Base-by-base conservation (phyloP, 1,284 basidiomycete species). In the Xanthoconium separans region DNA sequence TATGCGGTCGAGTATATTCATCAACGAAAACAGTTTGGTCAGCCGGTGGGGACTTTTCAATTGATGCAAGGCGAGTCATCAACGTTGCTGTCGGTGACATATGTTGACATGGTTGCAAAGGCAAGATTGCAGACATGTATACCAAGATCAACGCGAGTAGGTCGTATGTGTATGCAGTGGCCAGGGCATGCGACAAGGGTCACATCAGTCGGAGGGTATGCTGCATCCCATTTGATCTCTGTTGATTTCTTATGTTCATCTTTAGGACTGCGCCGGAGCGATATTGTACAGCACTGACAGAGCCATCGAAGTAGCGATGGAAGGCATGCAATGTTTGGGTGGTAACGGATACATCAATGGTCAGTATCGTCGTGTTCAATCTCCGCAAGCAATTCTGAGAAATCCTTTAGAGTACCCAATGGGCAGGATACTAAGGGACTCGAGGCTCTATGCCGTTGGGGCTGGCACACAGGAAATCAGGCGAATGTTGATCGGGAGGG, bases 301-400 rank as follows among this genome's bases (percentile, higher is more conserved):
- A 62, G 89, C 92, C 13, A 85, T 95, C 33, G 91, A 95, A 70
- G 91, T 96, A n/a, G 85, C 93, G 2, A 74, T 91, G 62, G 93
- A 96, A 65, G 92, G 85, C 7, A 92, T 93, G 85, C 93, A 96
- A 66, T 93, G 90, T 68, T 77, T 95, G 51, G 93, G 93, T 55
- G 93, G 93, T 6, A 95, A 95, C 69, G 93, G 93, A 8, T 95
- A 95, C 68, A 93, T 95, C 69, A 93, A 95, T 60, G 91, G 91
- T 88, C 53, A 58, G 76, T 51, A 18, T 50, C 47, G 22, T 45
- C 29, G 18, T 33, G 18, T 42, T 16, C 13, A 27, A 31, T 40
- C 47, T 40, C 22, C 16, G n/a, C 8, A 7, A 16, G 9, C 24
- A 44, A 18, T 20, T 27, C 50, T 58, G 20, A 58, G 3, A 37